Base-by-base conservation (phyloP, 768 basidiomycete genomes). In the Xerocomus spinulosus region DNA sequence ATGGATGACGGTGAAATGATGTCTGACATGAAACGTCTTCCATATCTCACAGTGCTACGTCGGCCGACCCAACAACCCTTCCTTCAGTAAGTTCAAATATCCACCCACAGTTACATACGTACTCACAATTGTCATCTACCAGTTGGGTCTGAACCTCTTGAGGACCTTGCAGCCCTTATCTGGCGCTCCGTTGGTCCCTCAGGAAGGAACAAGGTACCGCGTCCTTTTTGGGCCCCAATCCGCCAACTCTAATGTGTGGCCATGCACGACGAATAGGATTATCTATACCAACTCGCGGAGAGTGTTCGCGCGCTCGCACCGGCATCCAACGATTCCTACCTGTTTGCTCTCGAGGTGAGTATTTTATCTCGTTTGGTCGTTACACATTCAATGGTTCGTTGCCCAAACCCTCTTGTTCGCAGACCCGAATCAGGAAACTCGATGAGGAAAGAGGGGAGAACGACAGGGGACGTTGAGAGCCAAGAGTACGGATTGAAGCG, bases 111-210 rank as follows among this genome's bases (percentile, higher is more conserved):
- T 18, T n/a, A 9, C 13, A n/a, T 24, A 9, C 7, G 9, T 9
- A 14, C 34, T 37, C 3, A 38, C 42, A n/a, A 32, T n/a, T 9
- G 20, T 26, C 3, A 8, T 7, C 1, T 0, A 4, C 44, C 50
- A 94, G 93, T 92, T 39, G 93, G 90, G 3, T 83, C 86, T 7
- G 88, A 94, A 62, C 81, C 86, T 0, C 69, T 92, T n/a, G 78
- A 82, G 32, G 47, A 56, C 3, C 78, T 94, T 4, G 82, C 91
- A 0, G 58, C 76, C 26, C 72, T 72, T 4, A 95, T 98, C 42
- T 85, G 82, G 77, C 65, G 68, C 21, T 83, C 87, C 0, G 75
- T 81, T 0, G 94, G 94, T 1, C 92, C 93, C 0, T 96, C 93
- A 0, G 94, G 94, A 1, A 78, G 72, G 3, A 98, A 98, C 72